Evolutionary conservation across 192 early-diverging fungal genomes (phyloP).

Genomic region (Coemansia sp.): DNA sequence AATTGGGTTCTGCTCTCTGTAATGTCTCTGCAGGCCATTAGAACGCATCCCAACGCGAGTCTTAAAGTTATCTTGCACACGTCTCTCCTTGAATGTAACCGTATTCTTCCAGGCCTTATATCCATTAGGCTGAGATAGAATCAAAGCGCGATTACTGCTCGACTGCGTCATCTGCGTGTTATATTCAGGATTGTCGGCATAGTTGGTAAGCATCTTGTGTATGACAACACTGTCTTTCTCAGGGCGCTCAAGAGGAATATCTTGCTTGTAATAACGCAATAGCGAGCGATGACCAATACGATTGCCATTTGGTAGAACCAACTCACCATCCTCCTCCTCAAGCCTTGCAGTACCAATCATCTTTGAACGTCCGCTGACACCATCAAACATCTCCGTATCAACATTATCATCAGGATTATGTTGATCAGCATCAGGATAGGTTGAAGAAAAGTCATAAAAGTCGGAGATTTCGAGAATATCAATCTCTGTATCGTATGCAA

Average conservation of each 20-base stretch:
- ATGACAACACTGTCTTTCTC: constrained; percentile 76
- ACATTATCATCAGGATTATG: constrained; percentile 47
- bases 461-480: constrained; percentile 90
- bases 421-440: constrained; percentile 67
- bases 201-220: constrained; percentile 73
- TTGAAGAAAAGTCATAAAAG: constrained; percentile 93
- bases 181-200: constrained; percentile 50
- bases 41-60: constrained; percentile 67
- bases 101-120: constrained; percentile 42
- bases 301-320: constrained; percentile 83
- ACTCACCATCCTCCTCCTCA: constrained; percentile 78
- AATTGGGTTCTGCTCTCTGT: constrained; percentile 77
- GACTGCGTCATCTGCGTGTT: constrained; percentile 32
- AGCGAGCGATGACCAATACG: constrained; percentile 79
- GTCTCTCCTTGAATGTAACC: constrained; percentile 61
- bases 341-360: constrained; percentile 39
- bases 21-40: constrained; percentile 87
- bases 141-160: constrained; percentile 38
- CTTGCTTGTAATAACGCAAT: constrained; percentile 85
- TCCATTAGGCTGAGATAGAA: constrained; percentile 42
- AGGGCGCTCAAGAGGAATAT: constrained; percentile 56
- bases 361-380: constrained; percentile 29
- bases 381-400: constrained; percentile 19
- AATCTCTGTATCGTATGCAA: constrained; percentile 90
- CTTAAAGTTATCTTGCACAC: constrained; percentile 62